Evolutionary conservation across 768 basidiomycete species (phyloP).

Genomic region (Grammothele lineata): DNA sequence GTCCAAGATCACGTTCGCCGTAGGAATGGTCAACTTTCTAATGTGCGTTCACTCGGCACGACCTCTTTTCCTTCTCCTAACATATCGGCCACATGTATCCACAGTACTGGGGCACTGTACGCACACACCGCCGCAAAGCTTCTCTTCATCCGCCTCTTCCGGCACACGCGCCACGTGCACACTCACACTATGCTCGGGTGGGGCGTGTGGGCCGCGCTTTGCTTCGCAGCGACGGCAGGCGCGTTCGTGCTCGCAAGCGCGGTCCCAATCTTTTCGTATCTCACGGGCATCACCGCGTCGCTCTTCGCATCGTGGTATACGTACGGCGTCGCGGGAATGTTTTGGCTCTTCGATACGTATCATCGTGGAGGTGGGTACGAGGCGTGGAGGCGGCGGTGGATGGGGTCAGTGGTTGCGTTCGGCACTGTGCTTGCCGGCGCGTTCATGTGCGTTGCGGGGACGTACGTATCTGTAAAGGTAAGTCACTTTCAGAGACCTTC

Average conservation of each 20-base stretch:
- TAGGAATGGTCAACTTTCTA: slow-evolving; percentile 49
- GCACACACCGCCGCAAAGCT: slow-evolving; percentile 52
- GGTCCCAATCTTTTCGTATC: slow-evolving; percentile 52
- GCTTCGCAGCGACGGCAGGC: slow-evolving; percentile 34
- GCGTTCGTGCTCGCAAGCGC: slow-evolving; percentile 46
- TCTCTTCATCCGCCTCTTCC: slow-evolving; percentile 49
- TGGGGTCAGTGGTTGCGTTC: slow-evolving; percentile 34
- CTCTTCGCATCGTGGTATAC: slow-evolving; percentile 60
- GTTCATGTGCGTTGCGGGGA: slow-evolving; percentile 50
- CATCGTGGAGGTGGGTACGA: slow-evolving; percentile 29
- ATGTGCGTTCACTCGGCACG: slow-evolving; percentile 29
- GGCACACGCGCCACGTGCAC: slow-evolving; percentile 44
- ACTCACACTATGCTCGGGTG: slow-evolving; percentile 50
- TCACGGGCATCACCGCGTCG: slow-evolving; percentile 49
- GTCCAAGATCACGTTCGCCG: slow-evolving; percentile 46
- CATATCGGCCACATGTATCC: no score
- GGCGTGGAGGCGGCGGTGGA: slow-evolving; percentile 28
- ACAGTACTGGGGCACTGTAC: slow-evolving; percentile 38
- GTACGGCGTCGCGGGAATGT: slow-evolving; percentile 49
- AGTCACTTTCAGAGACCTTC: slow-evolving; percentile 7
- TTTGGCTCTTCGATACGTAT: slow-evolving; percentile 49
- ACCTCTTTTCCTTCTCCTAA: no score
- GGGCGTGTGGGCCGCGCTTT: slow-evolving; percentile 42
- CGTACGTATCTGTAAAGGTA: slow-evolving; percentile 50
- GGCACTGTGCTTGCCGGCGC: slow-evolving; percentile 43